phyloP scores from a whole-genome alignment of 2,329 filamentous ascomycete species.

The Microsporum audouinii region DNA sequence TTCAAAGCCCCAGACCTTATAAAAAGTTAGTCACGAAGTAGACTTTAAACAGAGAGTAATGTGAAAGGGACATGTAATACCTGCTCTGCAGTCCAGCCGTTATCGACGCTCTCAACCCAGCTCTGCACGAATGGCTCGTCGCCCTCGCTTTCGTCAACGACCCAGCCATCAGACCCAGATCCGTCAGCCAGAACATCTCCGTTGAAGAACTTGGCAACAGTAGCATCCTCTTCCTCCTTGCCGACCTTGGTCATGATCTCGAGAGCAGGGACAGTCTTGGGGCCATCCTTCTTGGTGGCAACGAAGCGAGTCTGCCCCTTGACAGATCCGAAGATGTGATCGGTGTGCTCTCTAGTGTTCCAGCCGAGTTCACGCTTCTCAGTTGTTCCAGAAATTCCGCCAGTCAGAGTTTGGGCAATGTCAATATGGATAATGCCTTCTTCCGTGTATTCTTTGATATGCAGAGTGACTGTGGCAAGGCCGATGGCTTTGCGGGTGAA shows the following conservation, averaged over 20 bases:
- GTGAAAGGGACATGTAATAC: conserved; percentile 17
- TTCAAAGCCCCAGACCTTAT: conserved; percentile 39
- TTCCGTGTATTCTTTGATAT: conserved; percentile 43
- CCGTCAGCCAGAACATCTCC: conserved; percentile 41
- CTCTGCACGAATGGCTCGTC: conserved; percentile 39
- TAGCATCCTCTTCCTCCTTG: conserved; percentile 29
- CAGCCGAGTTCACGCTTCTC: conserved; percentile 50
- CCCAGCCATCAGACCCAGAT: conserved; percentile 48
- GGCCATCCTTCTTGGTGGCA: conserved; percentile 25
- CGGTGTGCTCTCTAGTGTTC: conserved; percentile 53
- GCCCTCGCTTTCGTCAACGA: conserved; percentile 39
- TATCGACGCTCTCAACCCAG: conserved; percentile 38
- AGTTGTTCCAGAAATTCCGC: conserved; percentile 55
- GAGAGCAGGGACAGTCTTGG: conserved; percentile 26
- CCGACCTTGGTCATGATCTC: conserved; percentile 30
- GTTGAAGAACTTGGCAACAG: conserved; percentile 28
- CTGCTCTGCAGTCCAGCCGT: conserved; percentile 46
- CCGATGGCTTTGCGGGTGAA: conserved; percentile 60
- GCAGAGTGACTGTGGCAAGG: conserved; percentile 57
- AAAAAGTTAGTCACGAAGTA: background rate
- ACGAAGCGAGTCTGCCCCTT: conserved; percentile 48
- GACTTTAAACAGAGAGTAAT: background rate
- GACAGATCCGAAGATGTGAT: conserved; percentile 70
- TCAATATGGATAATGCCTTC: conserved; percentile 52
- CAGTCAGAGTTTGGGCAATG: conserved; percentile 60